These are phyloP conservation scores for Alternaria conjuncta DNA, from an alignment of 2,329 filamentous ascomycete genomes.

Conservation along the genomic window DNA sequence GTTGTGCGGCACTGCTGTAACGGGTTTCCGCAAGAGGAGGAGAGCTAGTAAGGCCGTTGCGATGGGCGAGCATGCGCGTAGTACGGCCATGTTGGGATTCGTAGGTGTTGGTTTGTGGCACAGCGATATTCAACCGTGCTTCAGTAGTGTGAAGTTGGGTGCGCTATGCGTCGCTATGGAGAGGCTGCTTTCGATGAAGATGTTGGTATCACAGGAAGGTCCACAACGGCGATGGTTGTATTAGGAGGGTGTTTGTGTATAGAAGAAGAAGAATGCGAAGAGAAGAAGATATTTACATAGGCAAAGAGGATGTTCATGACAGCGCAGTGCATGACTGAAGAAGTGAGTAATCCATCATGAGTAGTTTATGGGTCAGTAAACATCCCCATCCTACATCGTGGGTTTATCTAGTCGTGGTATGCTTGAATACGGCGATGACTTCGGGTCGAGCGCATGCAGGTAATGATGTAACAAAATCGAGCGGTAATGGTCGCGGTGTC, in stretches of 20 bases:
- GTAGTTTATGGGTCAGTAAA: background rate
- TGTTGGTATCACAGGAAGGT: rapidly evolving
- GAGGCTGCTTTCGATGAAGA: background rate
- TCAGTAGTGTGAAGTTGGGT: background rate
- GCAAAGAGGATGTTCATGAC: background rate
- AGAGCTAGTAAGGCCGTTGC: background rate
- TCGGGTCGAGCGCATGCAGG: background rate
- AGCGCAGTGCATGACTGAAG: background rate
- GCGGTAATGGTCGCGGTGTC: background rate
- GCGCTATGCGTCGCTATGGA: background rate
- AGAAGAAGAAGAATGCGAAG: background rate
- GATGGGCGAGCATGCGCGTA: background rate
- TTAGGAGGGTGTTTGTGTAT: background rate
- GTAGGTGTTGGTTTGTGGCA: background rate
- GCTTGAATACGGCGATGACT: background rate
- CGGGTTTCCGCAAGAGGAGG: background rate
- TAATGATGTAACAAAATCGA: background rate
- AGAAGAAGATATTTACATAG: background rate
- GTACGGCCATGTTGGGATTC: background rate
- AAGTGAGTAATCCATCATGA: background rate
- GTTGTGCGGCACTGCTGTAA: background rate
- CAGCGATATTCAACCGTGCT: background rate
- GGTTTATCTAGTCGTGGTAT: too few relatives aligned
- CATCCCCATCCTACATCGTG: background rate
- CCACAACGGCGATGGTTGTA: background rate